Percentiles rank a stretch among this genome's conserved stretches.
Conservation (phyloP, 306 rosid genomes). For the Hippophae tibetana region DNA sequence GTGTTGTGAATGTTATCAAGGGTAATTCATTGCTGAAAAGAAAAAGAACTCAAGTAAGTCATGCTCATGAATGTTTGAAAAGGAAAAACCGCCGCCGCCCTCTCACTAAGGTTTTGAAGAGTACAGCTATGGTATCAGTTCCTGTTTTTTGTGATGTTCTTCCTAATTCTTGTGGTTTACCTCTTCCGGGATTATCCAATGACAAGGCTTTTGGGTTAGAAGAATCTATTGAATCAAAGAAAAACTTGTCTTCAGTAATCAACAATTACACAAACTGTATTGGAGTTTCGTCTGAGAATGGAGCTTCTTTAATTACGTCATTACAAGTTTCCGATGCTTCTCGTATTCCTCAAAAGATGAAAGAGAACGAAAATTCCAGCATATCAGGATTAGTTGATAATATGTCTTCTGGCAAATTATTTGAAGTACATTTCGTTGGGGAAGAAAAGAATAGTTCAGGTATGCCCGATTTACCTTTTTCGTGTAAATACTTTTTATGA, state of each 20-base stretch:
- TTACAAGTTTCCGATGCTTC: conserved; percentile 42
- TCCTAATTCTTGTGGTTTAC: conserved; percentile 50
- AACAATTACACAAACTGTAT: conserved; percentile 33
- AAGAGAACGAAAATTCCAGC: conserved; percentile 44
- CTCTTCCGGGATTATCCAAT: conserved; percentile 39
- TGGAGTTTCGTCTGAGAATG: conserved; percentile 53
- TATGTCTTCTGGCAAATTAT: conserved; percentile 43
- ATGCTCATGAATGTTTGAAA: conserved; percentile 54
- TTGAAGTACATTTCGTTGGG: conserved; percentile 52
- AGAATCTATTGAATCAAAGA: conserved; percentile 43
- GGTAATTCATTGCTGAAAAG: conserved; percentile 45
- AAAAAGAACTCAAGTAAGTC: conserved; percentile 68
- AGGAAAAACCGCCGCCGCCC: conserved; percentile 68
- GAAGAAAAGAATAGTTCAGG: conserved; percentile 59
- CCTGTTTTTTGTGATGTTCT: conserved; percentile 58
- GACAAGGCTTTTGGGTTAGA: conserved; percentile 41
- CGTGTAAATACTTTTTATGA: background rate
- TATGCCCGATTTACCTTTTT: conserved; percentile 19
- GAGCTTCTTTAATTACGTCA: conserved; percentile 34
- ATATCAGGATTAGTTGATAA: conserved; percentile 33
- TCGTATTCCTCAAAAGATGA: conserved; percentile 25
- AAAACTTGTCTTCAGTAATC: conserved; percentile 20
- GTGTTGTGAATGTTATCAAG: conserved; percentile 45
- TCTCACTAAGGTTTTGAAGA: conserved; percentile 80
- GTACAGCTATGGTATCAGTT: conserved; percentile 74